Evolutionary conservation across 352 stramenopile species (phyloP).

Genomic region (Aphanomyces stellatus): DNA sequence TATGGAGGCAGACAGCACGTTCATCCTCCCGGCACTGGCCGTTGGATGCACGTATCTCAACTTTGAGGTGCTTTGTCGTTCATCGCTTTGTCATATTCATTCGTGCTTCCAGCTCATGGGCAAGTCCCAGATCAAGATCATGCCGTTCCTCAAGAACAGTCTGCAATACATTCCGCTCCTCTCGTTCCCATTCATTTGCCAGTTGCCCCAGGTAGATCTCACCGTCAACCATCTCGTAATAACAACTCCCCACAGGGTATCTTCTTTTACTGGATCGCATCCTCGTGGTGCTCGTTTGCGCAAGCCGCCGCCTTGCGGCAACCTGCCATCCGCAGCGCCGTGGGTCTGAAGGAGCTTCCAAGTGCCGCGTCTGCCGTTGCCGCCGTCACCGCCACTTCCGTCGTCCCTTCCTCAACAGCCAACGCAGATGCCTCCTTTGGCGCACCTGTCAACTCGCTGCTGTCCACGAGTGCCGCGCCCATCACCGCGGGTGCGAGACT

Average conservation of each 20-base stretch:
- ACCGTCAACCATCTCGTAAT: too few relatives aligned
- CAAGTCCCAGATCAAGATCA: slow-evolving; percentile 34
- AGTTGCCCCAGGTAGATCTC: slow-evolving; percentile 30
- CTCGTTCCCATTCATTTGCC: slow-evolving; percentile 39
- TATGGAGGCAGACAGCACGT: slow-evolving; percentile 50
- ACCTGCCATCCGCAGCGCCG: slow-evolving; percentile 46
- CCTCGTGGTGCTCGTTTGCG: slow-evolving; percentile 54
- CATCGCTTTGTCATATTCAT: neutral
- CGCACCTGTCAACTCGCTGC: too few relatives aligned
- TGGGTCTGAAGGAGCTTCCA: slow-evolving; percentile 29
- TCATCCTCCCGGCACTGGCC: slow-evolving; percentile 45
- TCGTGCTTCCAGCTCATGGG: slow-evolving; percentile 4
- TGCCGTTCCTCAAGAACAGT: slow-evolving; percentile 32
- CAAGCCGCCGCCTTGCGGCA: slow-evolving; percentile 57
- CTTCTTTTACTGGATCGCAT: slow-evolving; percentile 76
- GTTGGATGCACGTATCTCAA: slow-evolving; percentile 54
- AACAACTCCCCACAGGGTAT: slow-evolving; percentile 29
- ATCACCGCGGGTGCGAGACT: too few relatives aligned
- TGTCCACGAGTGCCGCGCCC: too few relatives aligned
- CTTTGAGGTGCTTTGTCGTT: slow-evolving; percentile 17
- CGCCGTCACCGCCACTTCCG: neutral
- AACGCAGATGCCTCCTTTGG: too few relatives aligned
- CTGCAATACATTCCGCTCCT: slow-evolving; percentile 51
- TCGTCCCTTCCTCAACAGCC: neutral
- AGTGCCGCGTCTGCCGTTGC: neutral